Evolutionary conservation across 208 protist genomes (phyloP), one percentile per base, ranked within the genome.

Genomic region (Naegleria fowleri): DNA sequence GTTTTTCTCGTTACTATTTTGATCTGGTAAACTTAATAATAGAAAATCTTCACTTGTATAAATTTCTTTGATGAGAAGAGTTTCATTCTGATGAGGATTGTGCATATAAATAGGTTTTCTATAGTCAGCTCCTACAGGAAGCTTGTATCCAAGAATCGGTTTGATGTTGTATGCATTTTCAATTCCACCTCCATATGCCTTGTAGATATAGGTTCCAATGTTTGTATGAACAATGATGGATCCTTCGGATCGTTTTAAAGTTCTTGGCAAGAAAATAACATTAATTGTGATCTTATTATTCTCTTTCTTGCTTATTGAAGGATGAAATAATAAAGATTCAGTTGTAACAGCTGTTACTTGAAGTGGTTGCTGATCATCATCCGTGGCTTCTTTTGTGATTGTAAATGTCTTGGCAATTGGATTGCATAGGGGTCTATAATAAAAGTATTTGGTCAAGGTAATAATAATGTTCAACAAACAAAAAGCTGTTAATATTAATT

Each of bases 31-130:
- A 36, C 29, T 36, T 1, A 79, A 36, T 79, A 79, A 79, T 79
- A 79, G n/a, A 79, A 79, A 79, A 33, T 79, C 67, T 36, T 79
- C 67, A 79, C 67, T 79, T 36, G 67, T 79, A 33, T 79, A 79
- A 79, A 79, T 79, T 36, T 79, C 67, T 33, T 79, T 79, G 29
- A 79, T 36, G 5, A 79, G n/a, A 36, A 79, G n/a, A 36, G 67
- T 36, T 79, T 79, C 67, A 36, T 79, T 79, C 36, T 79, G 67
- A 79, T 79, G 67, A 36, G 67, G 67, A 79, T 79, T 79, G n/a
- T 79, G 67, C 29, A 79, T 36, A 36, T 36, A 79, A 79, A 79
- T 79, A 15, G 67, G 67, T 36, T 79, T 79, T 79, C 67, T 79
- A 79, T 79, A 79, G 36, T 79, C 67, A 15, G 67, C 67, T 36